Evolutionary conservation across 495 filamentous ascomycete species (phyloP), one percentile per base, ranked within the genome.

Genomic region (Hyphodiscus hymeniophilus): DNA sequence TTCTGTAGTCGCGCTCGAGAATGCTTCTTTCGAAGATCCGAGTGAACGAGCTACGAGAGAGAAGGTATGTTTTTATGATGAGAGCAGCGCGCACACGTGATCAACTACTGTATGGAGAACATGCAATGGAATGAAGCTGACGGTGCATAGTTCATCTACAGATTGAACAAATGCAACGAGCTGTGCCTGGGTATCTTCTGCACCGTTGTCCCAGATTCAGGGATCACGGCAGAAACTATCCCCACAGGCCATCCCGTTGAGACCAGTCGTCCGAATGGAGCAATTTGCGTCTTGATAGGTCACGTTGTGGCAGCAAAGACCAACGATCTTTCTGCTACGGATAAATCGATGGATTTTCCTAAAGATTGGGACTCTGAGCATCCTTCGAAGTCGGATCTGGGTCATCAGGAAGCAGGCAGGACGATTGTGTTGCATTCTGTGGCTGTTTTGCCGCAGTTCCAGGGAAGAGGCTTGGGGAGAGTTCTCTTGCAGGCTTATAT

Each of bases 371-470:
- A 71, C 42, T 63, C 63, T 6, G 49, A 38, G 3, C 52, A 53
- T 48, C 58, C 58, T 33, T 56, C 54, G 40, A 52, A 57, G 0
- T 51, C 65, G 1, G 39, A 57, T 8, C 48, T 71, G 16, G 73
- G 74, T 11, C 86, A 95, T 60, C 75, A 84, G 42, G 84, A 89
- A 47, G 60, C 61, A 2, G 89, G 89, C 26, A 56, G 77, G 30
- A 92, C 88, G 2, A 68, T 97, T 44, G 84, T 77, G 16, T 61
- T 95, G 30, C 90, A 95, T 60, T 91, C 86, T 0, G 68, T 96
- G 0, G 85, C 84, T 13, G 83, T 95, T 18, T 68, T 83, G 28
- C 87, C 85, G 0, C 72, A 79, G 49, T 80, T 87, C 34, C 90
- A 94, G 49, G 68, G 78, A 30, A 76, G 78, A 45, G 82, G 84